Evolutionary conservation across 768 basidiomycete genomes (phyloP).

Genomic region (Lactarius hatsudake): DNA sequence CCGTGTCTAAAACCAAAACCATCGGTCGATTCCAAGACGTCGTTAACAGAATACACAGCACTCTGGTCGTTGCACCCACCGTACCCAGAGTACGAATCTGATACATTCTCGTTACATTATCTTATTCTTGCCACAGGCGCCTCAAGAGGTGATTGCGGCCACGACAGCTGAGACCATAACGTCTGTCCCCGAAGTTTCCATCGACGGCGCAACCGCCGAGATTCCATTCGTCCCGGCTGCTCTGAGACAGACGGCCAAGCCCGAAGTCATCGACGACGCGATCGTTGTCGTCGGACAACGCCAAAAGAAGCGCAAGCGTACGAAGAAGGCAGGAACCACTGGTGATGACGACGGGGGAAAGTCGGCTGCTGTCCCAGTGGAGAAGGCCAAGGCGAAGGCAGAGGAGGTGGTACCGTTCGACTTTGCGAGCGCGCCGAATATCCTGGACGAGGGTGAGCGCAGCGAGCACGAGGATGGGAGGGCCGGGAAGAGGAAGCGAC

Average conservation of each 20-base stretch:
- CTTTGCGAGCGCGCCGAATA: slow-evolving; percentile 65
- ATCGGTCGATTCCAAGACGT: slow-evolving; percentile 47
- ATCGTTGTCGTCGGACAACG: slow-evolving; percentile 73
- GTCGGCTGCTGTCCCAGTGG: slow-evolving; percentile 18
- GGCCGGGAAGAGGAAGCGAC: slow-evolving; percentile 35
- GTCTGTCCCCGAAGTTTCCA: slow-evolving; percentile 8
- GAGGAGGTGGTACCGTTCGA: slow-evolving; percentile 52
- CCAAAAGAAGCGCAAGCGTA: slow-evolving; percentile 65
- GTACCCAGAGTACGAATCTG: slow-evolving; percentile 41
- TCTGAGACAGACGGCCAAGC: slow-evolving; percentile 43
- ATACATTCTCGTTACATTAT: not conserved
- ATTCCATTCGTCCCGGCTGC: slow-evolving; percentile 75
- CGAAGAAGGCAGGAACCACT: slow-evolving; percentile 33
- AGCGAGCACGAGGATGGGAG: slow-evolving; percentile 34
- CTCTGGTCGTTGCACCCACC: slow-evolving; percentile 58
- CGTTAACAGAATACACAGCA: slow-evolving; percentile 63
- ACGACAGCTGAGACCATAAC: slow-evolving; percentile 20
- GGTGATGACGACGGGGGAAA: slow-evolving; percentile 10
- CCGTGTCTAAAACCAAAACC: not conserved
- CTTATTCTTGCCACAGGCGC: slow-evolving; percentile 8
- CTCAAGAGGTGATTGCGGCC: not conserved
- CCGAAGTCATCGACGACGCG: slow-evolving; percentile 50
- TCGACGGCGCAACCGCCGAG: slow-evolving; percentile 53
- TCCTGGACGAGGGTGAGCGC: slow-evolving; percentile 56
- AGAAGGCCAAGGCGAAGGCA: slow-evolving; percentile 30